These are phyloP conservation scores for Ophiostoma sp. DNA, from an alignment of 2,329 filamentous ascomycete genomes.

Conservation along the genomic window DNA sequence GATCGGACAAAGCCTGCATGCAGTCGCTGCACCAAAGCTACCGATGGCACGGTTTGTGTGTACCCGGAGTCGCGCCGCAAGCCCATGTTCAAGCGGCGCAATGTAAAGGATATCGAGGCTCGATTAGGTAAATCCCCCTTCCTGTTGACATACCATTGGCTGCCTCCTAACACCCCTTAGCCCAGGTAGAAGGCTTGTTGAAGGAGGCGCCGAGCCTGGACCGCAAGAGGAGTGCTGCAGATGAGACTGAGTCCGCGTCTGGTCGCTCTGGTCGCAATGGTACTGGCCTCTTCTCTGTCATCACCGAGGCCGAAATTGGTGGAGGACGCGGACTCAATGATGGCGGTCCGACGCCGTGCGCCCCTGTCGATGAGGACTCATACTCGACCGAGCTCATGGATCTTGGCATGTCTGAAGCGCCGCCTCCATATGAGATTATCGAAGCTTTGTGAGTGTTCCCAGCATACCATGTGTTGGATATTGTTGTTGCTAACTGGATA, in stretches of 20 bases:
- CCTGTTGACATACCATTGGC: background rate
- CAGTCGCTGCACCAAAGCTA: conserved; percentile 72
- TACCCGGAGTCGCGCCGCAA: conserved; percentile 90
- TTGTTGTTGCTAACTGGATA: conserved; percentile 38
- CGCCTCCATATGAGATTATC: conserved; percentile 76
- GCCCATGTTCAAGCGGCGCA: conserved; percentile 81
- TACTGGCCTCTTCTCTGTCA: conserved; percentile 5
- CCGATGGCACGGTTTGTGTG: conserved; percentile 66
- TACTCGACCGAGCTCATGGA: conserved; percentile 67
- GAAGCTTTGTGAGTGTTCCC: conserved; percentile 70
- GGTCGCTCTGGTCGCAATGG: background rate
- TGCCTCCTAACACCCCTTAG: conserved; percentile 42
- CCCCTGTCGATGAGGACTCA: background rate
- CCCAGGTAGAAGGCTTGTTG: conserved; percentile 78
- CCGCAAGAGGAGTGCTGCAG: conserved; percentile 13
- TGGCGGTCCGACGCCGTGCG: background rate
- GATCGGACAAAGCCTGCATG: conserved; percentile 79
- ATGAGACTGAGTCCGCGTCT: background rate
- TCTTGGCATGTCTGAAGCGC: conserved; percentile 76
- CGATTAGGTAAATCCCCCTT: conserved; percentile 65
- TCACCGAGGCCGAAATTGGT: background rate
- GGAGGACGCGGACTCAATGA: background rate
- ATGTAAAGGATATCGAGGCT: conserved; percentile 87
- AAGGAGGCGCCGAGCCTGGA: conserved; percentile 55
- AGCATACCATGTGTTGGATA: background rate